Percentiles rank a stretch among this genome's conserved stretches.
Conservation (phyloP, 495 filamentous ascomycete genomes). For the Cudoniella acicularis region DNA sequence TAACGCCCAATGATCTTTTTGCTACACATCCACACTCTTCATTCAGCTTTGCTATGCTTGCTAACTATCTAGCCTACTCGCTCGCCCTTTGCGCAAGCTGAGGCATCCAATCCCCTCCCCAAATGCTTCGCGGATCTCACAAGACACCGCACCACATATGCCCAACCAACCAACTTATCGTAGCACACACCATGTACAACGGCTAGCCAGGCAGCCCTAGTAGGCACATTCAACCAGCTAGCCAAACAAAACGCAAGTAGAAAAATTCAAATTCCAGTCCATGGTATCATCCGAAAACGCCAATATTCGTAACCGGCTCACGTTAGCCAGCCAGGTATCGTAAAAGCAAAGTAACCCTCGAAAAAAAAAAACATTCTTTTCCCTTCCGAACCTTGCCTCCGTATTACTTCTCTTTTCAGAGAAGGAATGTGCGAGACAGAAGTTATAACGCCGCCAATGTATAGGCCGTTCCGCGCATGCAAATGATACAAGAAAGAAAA, state of each 20-base stretch:
- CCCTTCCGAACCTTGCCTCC: constrained; percentile 7
- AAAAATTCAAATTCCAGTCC: constrained; percentile 17
- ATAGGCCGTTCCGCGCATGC: constrained; percentile 18
- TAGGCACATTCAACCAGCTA: background rate
- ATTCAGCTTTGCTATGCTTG: no score
- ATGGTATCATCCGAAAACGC: constrained; percentile 29
- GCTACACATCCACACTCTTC: no score
- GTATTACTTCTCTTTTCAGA: background rate
- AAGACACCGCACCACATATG: background rate
- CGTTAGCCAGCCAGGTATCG: constrained; percentile 10
- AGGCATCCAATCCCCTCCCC: background rate
- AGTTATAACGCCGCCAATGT: constrained; percentile 24
- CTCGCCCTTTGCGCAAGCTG: background rate
- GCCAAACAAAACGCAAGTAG: background rate
- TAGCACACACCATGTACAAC: constrained; percentile 14
- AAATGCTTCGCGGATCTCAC: background rate
- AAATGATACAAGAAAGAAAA: constrained; percentile 15
- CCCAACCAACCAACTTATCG: background rate
- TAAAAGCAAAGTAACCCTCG: background rate
- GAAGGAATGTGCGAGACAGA: background rate
- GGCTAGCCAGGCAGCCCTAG: background rate
- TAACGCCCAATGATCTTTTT: no score
- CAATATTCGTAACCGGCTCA: background rate
- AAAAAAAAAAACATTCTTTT: constrained; percentile 16
- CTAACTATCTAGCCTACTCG: background rate